Conservation (phyloP, 768 basidiomycete species). For the Mycena metata region DNA sequence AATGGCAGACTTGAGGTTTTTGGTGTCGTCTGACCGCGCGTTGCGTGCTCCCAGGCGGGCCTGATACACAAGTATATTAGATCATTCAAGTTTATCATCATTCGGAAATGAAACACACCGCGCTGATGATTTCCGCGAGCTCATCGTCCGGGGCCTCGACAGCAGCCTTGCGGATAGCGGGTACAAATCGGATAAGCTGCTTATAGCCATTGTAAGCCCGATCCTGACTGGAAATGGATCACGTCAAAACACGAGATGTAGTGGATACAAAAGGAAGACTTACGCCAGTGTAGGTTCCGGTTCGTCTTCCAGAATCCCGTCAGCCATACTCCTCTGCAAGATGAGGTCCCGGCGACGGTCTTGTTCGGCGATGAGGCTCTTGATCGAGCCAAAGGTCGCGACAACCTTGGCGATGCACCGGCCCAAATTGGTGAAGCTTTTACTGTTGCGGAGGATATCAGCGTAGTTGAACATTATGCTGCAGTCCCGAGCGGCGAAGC, state of each 20-base stretch:
- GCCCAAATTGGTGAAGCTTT: slow-evolving; percentile 1
- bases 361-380: slow-evolving; percentile 8
- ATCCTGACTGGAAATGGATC: not conserved
- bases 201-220: slow-evolving; percentile 1
- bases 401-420: slow-evolving; percentile 1
- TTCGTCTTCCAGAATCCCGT: not conserved
- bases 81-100: too few species aligned
- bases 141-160: not conserved
- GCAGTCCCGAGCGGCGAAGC: too few species aligned
- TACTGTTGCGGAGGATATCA: not conserved
- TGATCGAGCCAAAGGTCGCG: not conserved
- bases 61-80: not conserved
- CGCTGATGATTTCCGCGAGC: not conserved
- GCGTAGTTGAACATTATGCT: too few species aligned
- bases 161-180: not conserved
- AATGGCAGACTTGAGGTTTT: slow-evolving; percentile 14
- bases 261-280: not conserved
- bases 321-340: not conserved
- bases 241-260: not conserved
- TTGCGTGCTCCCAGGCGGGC: not conserved
- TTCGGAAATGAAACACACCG: too few species aligned
- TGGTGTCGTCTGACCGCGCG: slow-evolving; percentile 17
- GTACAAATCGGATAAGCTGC: not conserved
- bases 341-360: slow-evolving; percentile 15
- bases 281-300: not conserved